phyloP scores from a whole-genome alignment of 257 asterid species.

The Plantago elongata region DNA sequence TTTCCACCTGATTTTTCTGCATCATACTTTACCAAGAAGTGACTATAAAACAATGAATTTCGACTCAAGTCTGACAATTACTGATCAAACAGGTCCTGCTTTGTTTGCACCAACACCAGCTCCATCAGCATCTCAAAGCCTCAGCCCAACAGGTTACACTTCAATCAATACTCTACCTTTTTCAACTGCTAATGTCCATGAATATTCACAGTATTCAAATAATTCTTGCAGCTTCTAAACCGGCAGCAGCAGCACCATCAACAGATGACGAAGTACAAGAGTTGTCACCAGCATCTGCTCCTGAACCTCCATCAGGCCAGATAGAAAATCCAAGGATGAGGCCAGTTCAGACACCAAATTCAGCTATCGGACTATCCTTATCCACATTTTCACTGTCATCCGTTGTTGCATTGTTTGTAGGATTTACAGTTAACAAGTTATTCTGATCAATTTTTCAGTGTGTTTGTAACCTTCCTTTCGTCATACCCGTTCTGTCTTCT shows the following conservation, averaged over 20 bases:
- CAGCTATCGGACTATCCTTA: constrained; percentile 26
- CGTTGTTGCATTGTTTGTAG: constrained; percentile 26
- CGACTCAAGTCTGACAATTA: background rate
- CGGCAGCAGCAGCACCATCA: constrained; percentile 35
- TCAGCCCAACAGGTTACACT: constrained; percentile 35
- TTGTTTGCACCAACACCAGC: constrained; percentile 45
- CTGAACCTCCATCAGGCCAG: constrained; percentile 36
- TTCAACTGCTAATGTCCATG: background rate
- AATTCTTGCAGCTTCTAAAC: constrained; percentile 38
- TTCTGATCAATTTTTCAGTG: constrained; percentile 1
- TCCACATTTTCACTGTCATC: constrained; percentile 19
- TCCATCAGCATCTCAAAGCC: constrained; percentile 22
- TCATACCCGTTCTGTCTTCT: background rate
- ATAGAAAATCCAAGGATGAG: constrained; percentile 43
- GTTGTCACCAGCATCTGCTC: constrained; percentile 35
- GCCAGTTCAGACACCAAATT: constrained; percentile 44
- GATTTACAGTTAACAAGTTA: constrained; percentile 27
- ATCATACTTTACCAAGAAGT: no score
- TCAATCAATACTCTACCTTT: background rate
- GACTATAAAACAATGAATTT: background rate
- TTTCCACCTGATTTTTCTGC: no score
- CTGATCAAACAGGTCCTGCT: constrained; percentile 43
- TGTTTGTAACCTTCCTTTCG: background rate
- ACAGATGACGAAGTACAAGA: constrained; percentile 21
- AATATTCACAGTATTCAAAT: background rate